phyloP scores from a whole-genome alignment of 2,329 filamentous ascomycete species.

The Hypomyces perniciosus region DNA sequence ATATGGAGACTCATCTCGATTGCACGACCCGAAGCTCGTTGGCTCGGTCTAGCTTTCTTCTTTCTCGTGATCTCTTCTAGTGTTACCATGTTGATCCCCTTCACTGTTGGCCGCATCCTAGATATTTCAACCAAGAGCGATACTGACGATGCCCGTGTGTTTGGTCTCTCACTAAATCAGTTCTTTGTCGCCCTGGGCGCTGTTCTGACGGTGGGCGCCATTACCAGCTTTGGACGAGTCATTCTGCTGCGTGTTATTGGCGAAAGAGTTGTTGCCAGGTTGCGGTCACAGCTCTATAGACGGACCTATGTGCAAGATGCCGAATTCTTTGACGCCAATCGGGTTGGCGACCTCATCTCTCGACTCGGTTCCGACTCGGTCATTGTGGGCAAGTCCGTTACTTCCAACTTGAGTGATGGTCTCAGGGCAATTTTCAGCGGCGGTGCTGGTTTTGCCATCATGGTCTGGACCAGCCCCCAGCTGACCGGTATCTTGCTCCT shows the following conservation, averaged over 20 bases:
- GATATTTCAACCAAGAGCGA: conserved; percentile 78
- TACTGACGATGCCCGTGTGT: conserved; percentile 62
- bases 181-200: conserved; percentile 79
- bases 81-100: conserved; percentile 94
- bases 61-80: conserved; percentile 84
- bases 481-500: conserved; percentile 80
- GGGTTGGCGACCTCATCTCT: conserved; percentile 93
- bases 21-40: conserved; percentile 74
- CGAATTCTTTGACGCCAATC: conserved; percentile 97
- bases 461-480: conserved; percentile 93
- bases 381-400: conserved; percentile 97
- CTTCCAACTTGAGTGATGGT: conserved; percentile 96
- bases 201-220: conserved; percentile 75
- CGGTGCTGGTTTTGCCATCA: conserved; percentile 79
- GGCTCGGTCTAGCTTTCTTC: conserved; percentile 71
- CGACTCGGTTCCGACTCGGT: conserved; percentile 93
- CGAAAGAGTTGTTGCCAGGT: conserved; percentile 84
- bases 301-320: conserved; percentile 95
- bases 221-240: conserved; percentile 89
- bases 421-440: conserved; percentile 85
- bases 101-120: conserved; percentile 92
- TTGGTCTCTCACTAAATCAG: conserved; percentile 77
- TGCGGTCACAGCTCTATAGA: conserved; percentile 84
- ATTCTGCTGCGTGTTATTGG: conserved; percentile 90
- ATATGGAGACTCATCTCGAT: conserved; percentile 85